phyloP scores from a whole-genome alignment of 2,329 filamentous ascomycete genomes.

The Exophiala sp. region DNA sequence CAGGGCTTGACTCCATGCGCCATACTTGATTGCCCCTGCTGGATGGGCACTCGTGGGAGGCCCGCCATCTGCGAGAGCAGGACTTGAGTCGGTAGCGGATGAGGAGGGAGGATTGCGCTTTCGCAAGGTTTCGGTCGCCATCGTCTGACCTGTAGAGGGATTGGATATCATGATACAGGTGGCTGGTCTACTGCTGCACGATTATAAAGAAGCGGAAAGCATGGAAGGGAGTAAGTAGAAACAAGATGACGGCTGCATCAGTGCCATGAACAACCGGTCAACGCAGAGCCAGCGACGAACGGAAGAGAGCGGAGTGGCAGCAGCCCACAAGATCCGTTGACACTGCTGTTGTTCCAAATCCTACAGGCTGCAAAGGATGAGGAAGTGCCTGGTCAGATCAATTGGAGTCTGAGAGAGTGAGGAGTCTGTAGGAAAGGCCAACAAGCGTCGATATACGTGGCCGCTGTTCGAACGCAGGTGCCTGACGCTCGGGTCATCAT shows the following conservation, averaged over 20 bases:
- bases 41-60: constrained; percentile 18
- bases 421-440: not conserved
- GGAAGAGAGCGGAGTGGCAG: not conserved
- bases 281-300: not conserved
- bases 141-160: constrained; percentile 19
- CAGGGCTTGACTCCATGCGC: constrained; percentile 40
- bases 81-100: not conserved
- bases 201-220: not conserved
- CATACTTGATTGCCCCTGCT: constrained; percentile 39
- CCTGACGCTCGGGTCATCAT: too few species aligned
- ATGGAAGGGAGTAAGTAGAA: not conserved
- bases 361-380: too few species aligned
- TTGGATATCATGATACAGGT: not conserved
- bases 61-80: constrained; percentile 10
- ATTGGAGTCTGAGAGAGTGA: too few species aligned
- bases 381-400: too few species aligned
- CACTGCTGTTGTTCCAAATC: too few species aligned
- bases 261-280: constrained; percentile 7
- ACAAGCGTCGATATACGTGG: not conserved
- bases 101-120: constrained; percentile 28
- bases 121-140: constrained; percentile 33
- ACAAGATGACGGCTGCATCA: not conserved
- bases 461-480: too few species aligned
- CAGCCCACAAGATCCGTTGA: not conserved
- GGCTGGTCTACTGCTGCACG: not conserved